Evolutionary conservation across 78 protist genomes (phyloP), one percentile per base, ranked within the genome.

Genomic region (Dictyostelium brefeldianum): DNA sequence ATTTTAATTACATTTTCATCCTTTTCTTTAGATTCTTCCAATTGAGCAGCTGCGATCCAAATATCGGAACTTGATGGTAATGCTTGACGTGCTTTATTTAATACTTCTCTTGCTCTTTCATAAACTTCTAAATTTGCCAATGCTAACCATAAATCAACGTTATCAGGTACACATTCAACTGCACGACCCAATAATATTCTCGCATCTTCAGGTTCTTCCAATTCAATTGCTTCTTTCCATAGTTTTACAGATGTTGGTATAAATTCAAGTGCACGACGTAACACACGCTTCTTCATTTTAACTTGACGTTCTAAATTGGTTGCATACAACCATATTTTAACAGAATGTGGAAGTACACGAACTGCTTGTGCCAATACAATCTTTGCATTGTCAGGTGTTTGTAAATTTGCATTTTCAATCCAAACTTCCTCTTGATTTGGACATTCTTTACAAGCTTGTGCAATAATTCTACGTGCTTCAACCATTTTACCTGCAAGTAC

Each of bases 101-200:
- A 95, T 54, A 98, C 99, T 20, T 87, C 90, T 10, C 95, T 20
- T 17, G 99, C 99, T 15, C 92, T 89, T 14, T 94, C 91, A 67
- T 98, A 97, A 46, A 97, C 56, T 83, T 97, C 99, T 36, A 99
- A 97, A 51, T 94, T 85, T 15, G 99, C 99, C 54, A 98, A 84
- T 9, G 99, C 99, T 36, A 99, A 92, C 99, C 99, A 99, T 70
- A 99, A 31, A 50, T 98, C 99, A 4, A 97, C 98, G 10, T 83
- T 25, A 36, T 81, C 70, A 5, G 97, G 94, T 0, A 96, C 92
- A 81, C 97, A 96, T 90, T 98, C 99, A 25, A 97, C 98, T 0
- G 99, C 99, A 36, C 98, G 89, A 18, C 92, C 92, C 5, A 98
- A 89, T 31, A 98, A 25, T 20, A 98, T 80, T 31, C 94, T 54